phyloP scores from a whole-genome alignment of 2,329 filamentous ascomycete genomes.

The Leptographium procerum region DNA sequence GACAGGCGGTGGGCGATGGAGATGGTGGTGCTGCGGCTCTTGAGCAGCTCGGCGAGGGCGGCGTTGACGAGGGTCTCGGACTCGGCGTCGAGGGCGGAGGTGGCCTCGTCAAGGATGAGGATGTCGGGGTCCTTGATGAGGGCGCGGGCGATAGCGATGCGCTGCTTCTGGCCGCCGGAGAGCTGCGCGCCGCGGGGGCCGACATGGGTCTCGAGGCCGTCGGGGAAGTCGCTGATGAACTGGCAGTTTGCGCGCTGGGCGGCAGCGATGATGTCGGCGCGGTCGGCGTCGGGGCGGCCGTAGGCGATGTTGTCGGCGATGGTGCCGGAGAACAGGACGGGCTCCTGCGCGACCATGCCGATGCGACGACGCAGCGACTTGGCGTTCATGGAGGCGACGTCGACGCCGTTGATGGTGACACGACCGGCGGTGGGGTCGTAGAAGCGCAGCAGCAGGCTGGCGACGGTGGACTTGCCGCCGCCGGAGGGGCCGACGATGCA shows the following conservation, averaged over 20 bases:
- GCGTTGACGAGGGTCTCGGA: conserved; percentile 94
- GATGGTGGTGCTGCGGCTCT: conserved; percentile 88
- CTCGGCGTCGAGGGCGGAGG: conserved; percentile 89
- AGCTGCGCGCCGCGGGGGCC: conserved; percentile 87
- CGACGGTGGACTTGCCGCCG: conserved; percentile 92
- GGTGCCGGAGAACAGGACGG: conserved; percentile 78
- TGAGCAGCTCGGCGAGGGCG: conserved; percentile 68
- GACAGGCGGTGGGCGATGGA: conserved; percentile 92
- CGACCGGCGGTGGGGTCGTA: conserved; percentile 70
- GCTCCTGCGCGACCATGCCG: conserved; percentile 90
- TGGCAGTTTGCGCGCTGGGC: conserved; percentile 89
- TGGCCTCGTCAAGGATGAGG: conserved; percentile 90
- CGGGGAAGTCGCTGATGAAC: conserved; percentile 93
- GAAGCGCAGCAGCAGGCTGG: conserved; percentile 81
- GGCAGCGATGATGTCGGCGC: conserved; percentile 72
- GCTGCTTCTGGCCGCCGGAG: conserved; percentile 93
- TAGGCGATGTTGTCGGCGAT: conserved; percentile 89
- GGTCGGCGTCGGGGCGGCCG: conserved; percentile 66
- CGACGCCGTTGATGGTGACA: conserved; percentile 74
- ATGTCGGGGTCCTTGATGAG: conserved; percentile 95
- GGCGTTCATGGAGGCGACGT: conserved; percentile 78
- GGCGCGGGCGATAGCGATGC: conserved; percentile 91
- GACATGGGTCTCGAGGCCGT: conserved; percentile 87
- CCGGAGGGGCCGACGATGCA: conserved; percentile 94
- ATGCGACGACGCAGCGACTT: conserved; percentile 89